These are phyloP conservation scores for Flaveria robusta DNA, from an alignment of 129 eudicot species.

Conservation along the genomic window DNA sequence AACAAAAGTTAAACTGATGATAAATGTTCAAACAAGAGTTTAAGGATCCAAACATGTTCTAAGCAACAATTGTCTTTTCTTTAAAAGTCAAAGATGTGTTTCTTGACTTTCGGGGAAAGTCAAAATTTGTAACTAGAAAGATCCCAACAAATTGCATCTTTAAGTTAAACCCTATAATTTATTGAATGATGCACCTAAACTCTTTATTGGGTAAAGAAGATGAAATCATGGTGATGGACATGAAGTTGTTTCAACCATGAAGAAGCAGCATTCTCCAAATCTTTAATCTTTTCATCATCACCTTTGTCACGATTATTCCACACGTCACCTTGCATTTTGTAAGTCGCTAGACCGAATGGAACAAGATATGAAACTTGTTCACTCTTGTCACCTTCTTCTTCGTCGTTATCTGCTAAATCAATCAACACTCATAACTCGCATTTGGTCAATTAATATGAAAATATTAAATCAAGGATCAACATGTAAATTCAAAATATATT, in stretches of 20 bases:
- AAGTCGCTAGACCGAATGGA: conserved; percentile 57
- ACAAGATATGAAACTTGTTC: conserved; percentile 28
- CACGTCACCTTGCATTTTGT: conserved; percentile 49
- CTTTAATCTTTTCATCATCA: conserved; percentile 36
- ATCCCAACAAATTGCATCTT: not conserved
- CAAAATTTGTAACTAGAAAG: not conserved
- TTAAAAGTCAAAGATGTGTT: not conserved
- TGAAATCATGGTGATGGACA: conserved; percentile 52
- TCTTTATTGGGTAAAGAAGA: conserved; percentile 30
- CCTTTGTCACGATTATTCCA: conserved; percentile 32
- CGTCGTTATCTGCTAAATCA: conserved; percentile 17
- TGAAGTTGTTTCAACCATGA: conserved; percentile 53
- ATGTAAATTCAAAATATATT: not conserved
- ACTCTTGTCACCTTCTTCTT: conserved; percentile 1
- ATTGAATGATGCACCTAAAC: not conserved
- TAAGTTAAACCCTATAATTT: not conserved
- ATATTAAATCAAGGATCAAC: not conserved
- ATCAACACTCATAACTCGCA: not conserved
- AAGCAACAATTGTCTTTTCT: not conserved
- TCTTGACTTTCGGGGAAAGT: not conserved
- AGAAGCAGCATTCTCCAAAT: conserved; percentile 45
- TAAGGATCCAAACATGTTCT: not conserved
- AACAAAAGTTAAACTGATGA: too few relatives aligned
- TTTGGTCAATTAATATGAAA: not conserved
- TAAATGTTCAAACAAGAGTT: not conserved